phyloP scores from a whole-genome alignment of 1,284 basidiomycete genomes.

The Papiliotrema laurentii region DNA sequence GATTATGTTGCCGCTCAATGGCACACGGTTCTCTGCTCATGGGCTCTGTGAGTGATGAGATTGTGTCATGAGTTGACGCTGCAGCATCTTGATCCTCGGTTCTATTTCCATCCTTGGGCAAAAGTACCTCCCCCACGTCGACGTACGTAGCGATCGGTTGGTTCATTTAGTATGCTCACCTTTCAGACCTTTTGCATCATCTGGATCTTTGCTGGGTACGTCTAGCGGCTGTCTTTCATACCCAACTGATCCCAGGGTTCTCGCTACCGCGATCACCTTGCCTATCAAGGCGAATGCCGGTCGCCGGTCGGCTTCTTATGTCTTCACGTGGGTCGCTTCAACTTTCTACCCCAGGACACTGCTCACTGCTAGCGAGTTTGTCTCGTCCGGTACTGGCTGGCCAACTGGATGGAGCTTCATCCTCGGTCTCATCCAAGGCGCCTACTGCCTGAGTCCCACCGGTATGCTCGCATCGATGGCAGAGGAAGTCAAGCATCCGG shows the following conservation, averaged over 20 bases:
- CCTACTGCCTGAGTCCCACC: conserved; percentile 36
- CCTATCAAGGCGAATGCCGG: conserved; percentile 42
- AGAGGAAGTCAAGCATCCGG: conserved; percentile 43
- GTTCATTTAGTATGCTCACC: conserved; percentile 3
- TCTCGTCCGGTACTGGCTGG: conserved; percentile 41
- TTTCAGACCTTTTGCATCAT: conserved; percentile 27
- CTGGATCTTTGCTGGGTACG: conserved; percentile 25
- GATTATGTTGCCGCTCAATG: conserved; percentile 29
- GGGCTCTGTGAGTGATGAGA: conserved; percentile 21
- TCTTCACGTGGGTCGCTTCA: conserved; percentile 18
- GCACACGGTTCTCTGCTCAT: conserved; percentile 43
- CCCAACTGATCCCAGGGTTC: conserved; percentile 12
- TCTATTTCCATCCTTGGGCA: conserved; percentile 39
- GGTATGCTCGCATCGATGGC: conserved; percentile 46
- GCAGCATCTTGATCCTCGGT: conserved; percentile 37
- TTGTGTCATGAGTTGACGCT: conserved; percentile 8
- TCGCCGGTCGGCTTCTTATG: conserved; percentile 30
- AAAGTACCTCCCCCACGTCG: conserved; percentile 32
- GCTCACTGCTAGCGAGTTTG: conserved; percentile 28
- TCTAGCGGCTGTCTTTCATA: background rate
- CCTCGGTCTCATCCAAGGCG: conserved; percentile 40
- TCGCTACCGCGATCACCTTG: conserved; percentile 47
- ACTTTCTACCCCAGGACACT: background rate
- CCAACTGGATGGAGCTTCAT: conserved; percentile 37
- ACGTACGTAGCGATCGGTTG: conserved; percentile 18